Percentiles rank a stretch among this genome's conserved stretches.
These are phyloP conservation scores for Wickerhamomyces hampshirensis DNA, from an alignment of 805 yeast genomes.

Conservation along the genomic window DNA sequence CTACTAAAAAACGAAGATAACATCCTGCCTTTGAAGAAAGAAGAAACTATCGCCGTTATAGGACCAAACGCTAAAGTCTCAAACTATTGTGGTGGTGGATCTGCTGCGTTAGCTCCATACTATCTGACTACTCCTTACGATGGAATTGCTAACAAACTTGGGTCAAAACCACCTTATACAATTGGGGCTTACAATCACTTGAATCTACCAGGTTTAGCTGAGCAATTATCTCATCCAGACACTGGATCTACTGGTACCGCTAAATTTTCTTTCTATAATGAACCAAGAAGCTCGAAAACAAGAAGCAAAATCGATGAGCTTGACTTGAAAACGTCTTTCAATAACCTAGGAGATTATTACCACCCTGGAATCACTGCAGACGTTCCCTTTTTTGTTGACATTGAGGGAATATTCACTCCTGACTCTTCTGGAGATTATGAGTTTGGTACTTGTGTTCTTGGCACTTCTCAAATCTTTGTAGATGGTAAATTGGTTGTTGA, in stretches of 20 bases:
- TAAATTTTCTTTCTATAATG: constrained; percentile 18
- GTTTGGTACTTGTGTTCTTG: constrained; percentile 46
- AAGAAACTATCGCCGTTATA: constrained; percentile 42
- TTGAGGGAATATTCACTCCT: constrained; percentile 40
- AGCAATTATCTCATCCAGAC: constrained; percentile 11
- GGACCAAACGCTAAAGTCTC: constrained; percentile 54
- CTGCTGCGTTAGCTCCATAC: constrained; percentile 46
- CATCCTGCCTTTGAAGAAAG: constrained; percentile 42
- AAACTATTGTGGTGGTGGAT: constrained; percentile 57
- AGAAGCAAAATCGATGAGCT: constrained; percentile 27
- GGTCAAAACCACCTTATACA: constrained; percentile 19
- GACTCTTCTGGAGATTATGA: constrained; percentile 41
- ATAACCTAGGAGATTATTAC: constrained; percentile 25
- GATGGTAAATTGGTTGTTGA: constrained; percentile 48
- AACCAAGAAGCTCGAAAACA: constrained; percentile 12
- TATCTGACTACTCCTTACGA: constrained; percentile 44
- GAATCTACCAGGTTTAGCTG: constrained; percentile 27
- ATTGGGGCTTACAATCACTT: constrained; percentile 32
- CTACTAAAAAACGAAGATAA: constrained; percentile 47
- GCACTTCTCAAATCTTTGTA: constrained; percentile 49
- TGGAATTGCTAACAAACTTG: constrained; percentile 32
- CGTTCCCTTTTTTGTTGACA: constrained; percentile 36
- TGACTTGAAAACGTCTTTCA: constrained; percentile 12
- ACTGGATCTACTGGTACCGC: constrained; percentile 20
- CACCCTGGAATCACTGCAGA: constrained; percentile 15